A percentile compares a stretch with the other conserved stretches of the same genome.
phyloP scores from a whole-genome alignment of 2,329 filamentous ascomycete species.

The Malbranchea cinnamomea region DNA sequence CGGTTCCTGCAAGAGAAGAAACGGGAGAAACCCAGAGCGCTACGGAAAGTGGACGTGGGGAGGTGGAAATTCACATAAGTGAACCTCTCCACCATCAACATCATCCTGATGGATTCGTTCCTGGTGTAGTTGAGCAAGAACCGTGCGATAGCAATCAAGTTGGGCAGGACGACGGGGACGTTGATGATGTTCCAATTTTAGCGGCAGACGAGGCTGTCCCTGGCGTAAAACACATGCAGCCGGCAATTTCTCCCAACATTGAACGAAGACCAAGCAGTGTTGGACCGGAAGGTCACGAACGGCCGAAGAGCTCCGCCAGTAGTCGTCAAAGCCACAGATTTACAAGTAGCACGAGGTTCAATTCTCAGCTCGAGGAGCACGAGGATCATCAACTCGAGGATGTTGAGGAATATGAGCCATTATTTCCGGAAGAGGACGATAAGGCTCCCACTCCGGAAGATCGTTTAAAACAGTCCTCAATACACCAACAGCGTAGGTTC shows the following conservation, averaged over 20 bases:
- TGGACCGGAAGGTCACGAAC: slow-evolving; percentile 35
- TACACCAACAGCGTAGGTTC: slow-evolving; percentile 52
- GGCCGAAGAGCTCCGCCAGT: slow-evolving; percentile 39
- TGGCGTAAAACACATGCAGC: slow-evolving; percentile 52
- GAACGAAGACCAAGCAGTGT: slow-evolving; percentile 48
- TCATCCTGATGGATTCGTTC: slow-evolving; percentile 36
- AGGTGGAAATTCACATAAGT: slow-evolving; percentile 54
- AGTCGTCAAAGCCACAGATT: slow-evolving; percentile 52
- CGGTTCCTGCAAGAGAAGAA: slow-evolving; percentile 25
- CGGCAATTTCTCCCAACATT: slow-evolving; percentile 64
- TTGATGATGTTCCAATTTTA: slow-evolving; percentile 63
- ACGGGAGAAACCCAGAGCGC: slow-evolving; percentile 15
- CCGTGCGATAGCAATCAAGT: no score
- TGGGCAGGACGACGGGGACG: slow-evolving; percentile 32
- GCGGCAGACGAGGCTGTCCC: slow-evolving; percentile 74
- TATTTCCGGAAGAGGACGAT: slow-evolving; percentile 69
- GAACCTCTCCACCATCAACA: slow-evolving; percentile 37
- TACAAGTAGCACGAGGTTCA: slow-evolving; percentile 40
- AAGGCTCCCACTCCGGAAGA: slow-evolving; percentile 25
- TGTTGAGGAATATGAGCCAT: slow-evolving; percentile 84
- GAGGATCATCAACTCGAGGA: slow-evolving; percentile 60
- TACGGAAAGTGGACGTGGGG: slow-evolving; percentile 11
- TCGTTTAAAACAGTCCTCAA: slow-evolving; percentile 39
- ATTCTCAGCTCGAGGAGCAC: slow-evolving; percentile 38
- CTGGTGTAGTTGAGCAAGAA: slow-evolving; percentile 37